Base-by-base conservation (phyloP, 345 rosid species). In the Arabis alpina region DNA sequence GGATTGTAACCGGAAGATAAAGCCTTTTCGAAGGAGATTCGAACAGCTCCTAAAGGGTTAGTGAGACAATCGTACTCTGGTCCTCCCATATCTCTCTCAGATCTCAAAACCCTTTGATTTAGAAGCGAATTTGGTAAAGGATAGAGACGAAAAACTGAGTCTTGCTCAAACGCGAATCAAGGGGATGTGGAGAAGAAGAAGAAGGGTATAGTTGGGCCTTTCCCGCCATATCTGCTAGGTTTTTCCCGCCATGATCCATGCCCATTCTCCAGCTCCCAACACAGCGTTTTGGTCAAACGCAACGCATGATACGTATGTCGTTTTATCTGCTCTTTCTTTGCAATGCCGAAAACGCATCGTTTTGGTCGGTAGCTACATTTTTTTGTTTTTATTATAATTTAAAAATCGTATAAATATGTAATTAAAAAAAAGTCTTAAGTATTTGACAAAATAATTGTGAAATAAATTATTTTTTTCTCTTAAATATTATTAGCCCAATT, bases 21-120 rank as follows among this genome's bases (percentile, higher is more conserved):
- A 23, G 93, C 86, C 80, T 85, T 88, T 54, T 72, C 95, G 77
- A 94, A 94, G 4, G 90, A 81, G 56, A 79, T 81, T 61, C 96
- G 86, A 53, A 94, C 91, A 70, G 93, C 96, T 74, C 95, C 99
- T 19, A 91, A 79, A 3, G 99, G 99, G 72, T 94, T 94, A 39
- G 77, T 82, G 15, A 86, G 52, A 82, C 86, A 89, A 84, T 93
- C 99, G 77, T 86, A 91, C 47, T 76, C 77, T 10, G 84, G 86
- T 36, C 99, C 97, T 6, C 82, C 99, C 97, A 94, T 91, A 55
- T 78, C 77, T 60, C 66, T 6, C 66, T 6, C 10, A 36, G 40
- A 36, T 36, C 40, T 36, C 10, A 36, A 36, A 34, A 27, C 8
- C 9, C 19, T 39, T 25, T 10, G 28, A 37, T 36, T 37, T 23